A percentile compares a stretch with the other conserved stretches of the same genome.
Evolutionary conservation across 2,329 filamentous ascomycete genomes (phyloP).

Genomic region (Aschersonia sp.): DNA sequence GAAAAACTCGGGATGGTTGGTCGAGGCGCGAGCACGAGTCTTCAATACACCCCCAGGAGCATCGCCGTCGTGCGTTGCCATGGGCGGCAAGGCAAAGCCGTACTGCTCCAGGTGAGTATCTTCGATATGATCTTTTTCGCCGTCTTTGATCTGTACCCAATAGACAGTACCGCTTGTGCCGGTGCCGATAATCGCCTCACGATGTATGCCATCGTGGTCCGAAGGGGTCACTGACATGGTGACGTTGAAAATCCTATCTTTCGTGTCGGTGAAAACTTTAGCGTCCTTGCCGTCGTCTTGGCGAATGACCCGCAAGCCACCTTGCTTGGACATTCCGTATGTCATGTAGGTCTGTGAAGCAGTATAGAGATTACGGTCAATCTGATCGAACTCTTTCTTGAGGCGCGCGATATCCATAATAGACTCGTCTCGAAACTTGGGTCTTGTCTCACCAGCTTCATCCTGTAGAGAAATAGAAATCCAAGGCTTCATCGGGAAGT

Average conservation of each 20-base stretch:
- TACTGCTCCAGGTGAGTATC: conserved; percentile 68
- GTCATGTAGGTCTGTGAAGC: conserved; percentile 85
- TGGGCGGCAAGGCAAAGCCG: conserved; percentile 79
- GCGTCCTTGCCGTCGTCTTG: conserved; percentile 88
- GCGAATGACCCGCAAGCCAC: conserved; percentile 81
- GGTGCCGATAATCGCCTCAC: conserved; percentile 79
- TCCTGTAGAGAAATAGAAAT: conserved; percentile 69
- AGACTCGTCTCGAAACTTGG: conserved; percentile 59
- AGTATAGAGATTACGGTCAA: conserved; percentile 83
- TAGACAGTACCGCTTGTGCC: conserved; percentile 95
- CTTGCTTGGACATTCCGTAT: conserved; percentile 86
- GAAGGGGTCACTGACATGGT: conserved; percentile 58
- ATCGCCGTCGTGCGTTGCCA: conserved; percentile 75
- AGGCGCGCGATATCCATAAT: conserved; percentile 87
- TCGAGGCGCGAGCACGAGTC: conserved; percentile 84
- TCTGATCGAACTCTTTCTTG: conserved; percentile 96
- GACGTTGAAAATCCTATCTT: conserved; percentile 91
- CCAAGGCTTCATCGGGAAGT: conserved; percentile 94
- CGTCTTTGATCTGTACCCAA: conserved; percentile 71
- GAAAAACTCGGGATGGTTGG: conserved; percentile 82
- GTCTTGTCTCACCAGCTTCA: conserved; percentile 37
- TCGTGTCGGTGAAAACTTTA: conserved; percentile 79
- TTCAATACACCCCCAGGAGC: conserved; percentile 85
- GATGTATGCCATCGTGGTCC: conserved; percentile 40
- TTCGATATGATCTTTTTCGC: conserved; percentile 65